A percentile compares a stretch with the other conserved stretches of the same genome.
phyloP scores from a whole-genome alignment of 169 alveolate species.

The Cryptosporidium canis region DNA sequence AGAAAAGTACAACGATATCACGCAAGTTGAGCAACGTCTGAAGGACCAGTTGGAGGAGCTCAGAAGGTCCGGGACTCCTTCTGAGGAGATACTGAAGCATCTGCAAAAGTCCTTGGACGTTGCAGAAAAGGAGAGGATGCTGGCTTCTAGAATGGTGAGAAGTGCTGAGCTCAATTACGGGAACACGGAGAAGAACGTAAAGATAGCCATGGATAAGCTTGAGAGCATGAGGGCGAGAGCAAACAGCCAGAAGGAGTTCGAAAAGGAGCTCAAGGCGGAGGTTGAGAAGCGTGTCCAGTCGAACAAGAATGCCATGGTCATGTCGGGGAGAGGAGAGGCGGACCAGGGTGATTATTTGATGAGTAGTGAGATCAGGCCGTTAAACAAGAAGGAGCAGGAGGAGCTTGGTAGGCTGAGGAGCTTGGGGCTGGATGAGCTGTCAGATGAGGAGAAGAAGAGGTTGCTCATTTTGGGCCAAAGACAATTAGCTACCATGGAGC shows the following conservation, averaged over 20 bases:
- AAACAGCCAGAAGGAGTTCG: constrained; percentile 13
- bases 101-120: constrained; percentile 33
- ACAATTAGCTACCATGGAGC: constrained; percentile 64
- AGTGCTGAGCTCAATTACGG: constrained; percentile 32
- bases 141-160: constrained; percentile 14
- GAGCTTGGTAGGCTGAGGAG: constrained; percentile 39
- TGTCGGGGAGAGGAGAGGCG: neutral
- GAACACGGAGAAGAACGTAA: constrained; percentile 12
- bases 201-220: constrained; percentile 30
- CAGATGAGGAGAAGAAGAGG: constrained; percentile 44
- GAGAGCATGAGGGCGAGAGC: neutral
- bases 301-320: constrained; percentile 4
- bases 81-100: constrained; percentile 47
- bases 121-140: constrained; percentile 40
- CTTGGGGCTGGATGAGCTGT: constrained; percentile 55
- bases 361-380: constrained; percentile 42
- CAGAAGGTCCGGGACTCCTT: constrained; percentile 50
- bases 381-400: constrained; percentile 2
- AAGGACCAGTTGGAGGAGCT: constrained; percentile 35
- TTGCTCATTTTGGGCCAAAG: constrained; percentile 56
- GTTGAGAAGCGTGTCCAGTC: neutral
- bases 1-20: constrained; percentile 10
- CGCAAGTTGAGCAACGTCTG: constrained; percentile 24
- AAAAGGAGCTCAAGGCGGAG: constrained; percentile 21
- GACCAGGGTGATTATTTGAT: constrained; percentile 14